Percentiles rank a stretch among this genome's conserved stretches.
These are phyloP conservation scores for Pythium insidiosum DNA, from an alignment of 352 stramenopile species.

Conservation along the genomic window DNA sequence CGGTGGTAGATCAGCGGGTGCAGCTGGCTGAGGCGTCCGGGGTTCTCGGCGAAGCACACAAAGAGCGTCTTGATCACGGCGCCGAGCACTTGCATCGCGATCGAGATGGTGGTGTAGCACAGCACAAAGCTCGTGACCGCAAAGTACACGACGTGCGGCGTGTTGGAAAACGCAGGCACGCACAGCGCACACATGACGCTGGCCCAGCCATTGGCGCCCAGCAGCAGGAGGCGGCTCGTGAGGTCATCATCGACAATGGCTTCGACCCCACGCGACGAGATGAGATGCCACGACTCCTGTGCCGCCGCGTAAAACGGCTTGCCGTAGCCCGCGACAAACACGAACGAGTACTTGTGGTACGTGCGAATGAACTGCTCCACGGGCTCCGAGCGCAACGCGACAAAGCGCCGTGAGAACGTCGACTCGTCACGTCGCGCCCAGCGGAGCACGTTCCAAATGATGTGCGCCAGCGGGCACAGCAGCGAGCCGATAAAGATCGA, in stretches of 20 bases:
- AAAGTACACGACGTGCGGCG: slow-evolving; percentile 62
- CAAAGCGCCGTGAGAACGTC: slow-evolving; percentile 44
- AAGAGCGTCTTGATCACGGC: slow-evolving; percentile 83
- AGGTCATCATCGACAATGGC: slow-evolving; percentile 82
- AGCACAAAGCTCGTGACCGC: slow-evolving; percentile 64
- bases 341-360: slow-evolving; percentile 84
- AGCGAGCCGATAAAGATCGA: slow-evolving; percentile 82
- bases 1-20: slow-evolving; percentile 85
- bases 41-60: slow-evolving; percentile 82
- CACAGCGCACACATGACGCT: slow-evolving; percentile 68
- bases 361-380: slow-evolving; percentile 75
- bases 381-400: slow-evolving; percentile 47
- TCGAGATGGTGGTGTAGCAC: slow-evolving; percentile 75
- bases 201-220: slow-evolving; percentile 72
- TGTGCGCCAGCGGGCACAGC: slow-evolving; percentile 62
- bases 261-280: slow-evolving; percentile 74
- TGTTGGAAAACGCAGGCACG: slow-evolving; percentile 41
- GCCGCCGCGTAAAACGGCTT: slow-evolving; percentile 77
- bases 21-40: slow-evolving; percentile 63
- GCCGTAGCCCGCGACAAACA: slow-evolving; percentile 74
- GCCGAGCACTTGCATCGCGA: slow-evolving; percentile 61
- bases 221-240: slow-evolving; percentile 66
- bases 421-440: slow-evolving; percentile 71
- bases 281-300: slow-evolving; percentile 66
- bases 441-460: slow-evolving; percentile 71